These are phyloP conservation scores for Hirschfeldia incana DNA, from an alignment of 345 rosid genomes.

Conservation along the genomic window DNA sequence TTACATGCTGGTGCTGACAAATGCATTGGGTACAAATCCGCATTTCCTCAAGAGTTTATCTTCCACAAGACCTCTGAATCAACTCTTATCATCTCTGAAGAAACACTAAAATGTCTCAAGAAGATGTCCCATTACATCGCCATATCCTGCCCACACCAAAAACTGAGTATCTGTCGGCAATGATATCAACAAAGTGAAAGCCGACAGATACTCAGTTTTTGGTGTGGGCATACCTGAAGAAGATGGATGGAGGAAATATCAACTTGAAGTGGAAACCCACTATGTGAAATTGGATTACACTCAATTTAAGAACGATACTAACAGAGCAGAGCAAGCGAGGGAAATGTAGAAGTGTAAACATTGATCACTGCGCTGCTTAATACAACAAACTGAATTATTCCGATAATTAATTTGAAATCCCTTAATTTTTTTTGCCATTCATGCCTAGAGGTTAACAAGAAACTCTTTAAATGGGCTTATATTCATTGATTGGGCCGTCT, in stretches of 20 bases:
- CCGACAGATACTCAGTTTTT: no score
- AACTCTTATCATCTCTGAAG: slow-evolving; percentile 57
- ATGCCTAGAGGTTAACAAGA: not conserved
- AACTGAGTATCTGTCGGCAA: slow-evolving; percentile 65
- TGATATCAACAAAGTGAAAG: slow-evolving; percentile 66
- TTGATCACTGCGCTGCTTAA: slow-evolving; percentile 72
- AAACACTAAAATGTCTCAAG: slow-evolving; percentile 85
- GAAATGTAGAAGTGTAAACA: slow-evolving; percentile 43
- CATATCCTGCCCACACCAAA: slow-evolving; percentile 77
- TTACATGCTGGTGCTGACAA: slow-evolving; percentile 74
- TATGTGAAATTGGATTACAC: not conserved
- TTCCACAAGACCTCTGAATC: slow-evolving; percentile 75
- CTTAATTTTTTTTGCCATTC: not conserved
- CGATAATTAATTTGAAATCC: not conserved
- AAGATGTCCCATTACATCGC: slow-evolving; percentile 62
- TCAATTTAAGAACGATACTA: not conserved
- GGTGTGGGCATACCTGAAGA: no score
- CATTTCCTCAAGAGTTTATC: no score
- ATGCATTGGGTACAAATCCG: slow-evolving; percentile 67
- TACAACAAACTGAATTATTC: slow-evolving; percentile 9
- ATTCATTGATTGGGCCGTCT: slow-evolving; percentile 2
- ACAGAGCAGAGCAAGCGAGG: not conserved
- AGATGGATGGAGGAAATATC: no score
- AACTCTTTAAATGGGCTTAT: not conserved
- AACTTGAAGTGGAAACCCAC: no score